Base-by-base conservation (phyloP, 176 grass and related monocot species). In the Avena eriantha region DNA sequence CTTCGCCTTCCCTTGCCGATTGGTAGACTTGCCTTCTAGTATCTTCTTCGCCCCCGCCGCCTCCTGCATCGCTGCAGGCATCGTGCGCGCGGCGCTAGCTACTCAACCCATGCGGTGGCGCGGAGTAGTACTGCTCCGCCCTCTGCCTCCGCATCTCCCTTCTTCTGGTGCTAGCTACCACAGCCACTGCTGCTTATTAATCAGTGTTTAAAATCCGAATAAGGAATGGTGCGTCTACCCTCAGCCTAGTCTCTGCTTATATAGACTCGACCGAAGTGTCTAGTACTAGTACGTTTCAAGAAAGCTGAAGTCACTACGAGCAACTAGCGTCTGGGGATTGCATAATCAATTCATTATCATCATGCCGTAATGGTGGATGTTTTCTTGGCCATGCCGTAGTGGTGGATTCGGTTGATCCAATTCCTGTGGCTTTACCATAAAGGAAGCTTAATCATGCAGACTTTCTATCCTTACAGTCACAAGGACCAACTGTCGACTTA, bases 1-100 rank as follows among this genome's bases (percentile, higher is more conserved):
- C 91, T 77, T 93, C 64, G 85, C 88, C 91, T 93, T 90, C 91
- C 91, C 88, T 90, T 90, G 91, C 91, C 88, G 75, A 90, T 90
- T 54, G 71, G 19, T 36, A 57, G 88, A 93, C 88, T 93, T 93
- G 91, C 91, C 91, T 90, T 86, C 18, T 41, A 41, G 39, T 87
- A 84, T 87, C 85, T 77, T 82, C 69, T 22, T 26, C 45, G 24
- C 22, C 45, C 54, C 16, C 73, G 16, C 10, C 49, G 51, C 49
- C 16, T 57, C 10, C 29, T 83, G 26, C 71, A 77, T 34, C 50
- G 68, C 58, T 69, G 77, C 64, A 77, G 63, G 63, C 63, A 66
- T 66, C 26, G 26, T 66, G 26, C 63, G 26, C 33, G 51, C 19
- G 31, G 36, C 36, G 46, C 26, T 43, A 64, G 54, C 75, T 47